phyloP scores from a whole-genome alignment of 2,329 filamentous ascomycete species.

The Alternaria metachromatica region DNA sequence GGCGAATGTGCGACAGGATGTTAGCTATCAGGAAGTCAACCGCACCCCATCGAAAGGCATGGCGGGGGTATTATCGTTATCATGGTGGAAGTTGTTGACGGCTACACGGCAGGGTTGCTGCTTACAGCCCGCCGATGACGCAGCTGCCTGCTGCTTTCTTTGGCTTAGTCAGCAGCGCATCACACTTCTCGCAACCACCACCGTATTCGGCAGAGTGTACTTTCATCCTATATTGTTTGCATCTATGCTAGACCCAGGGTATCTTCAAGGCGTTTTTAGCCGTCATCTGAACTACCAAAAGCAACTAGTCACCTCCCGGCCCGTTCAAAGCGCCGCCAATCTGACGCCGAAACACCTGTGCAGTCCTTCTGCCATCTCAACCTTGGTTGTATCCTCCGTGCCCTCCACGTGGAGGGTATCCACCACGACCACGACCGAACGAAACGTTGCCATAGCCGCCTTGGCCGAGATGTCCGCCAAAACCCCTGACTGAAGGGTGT shows the following conservation, averaged over 20 bases:
- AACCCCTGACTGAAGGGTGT: background rate
- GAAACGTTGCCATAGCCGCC: background rate
- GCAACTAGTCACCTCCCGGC: background rate
- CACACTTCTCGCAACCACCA: background rate
- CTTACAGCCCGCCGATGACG: constrained; percentile 9
- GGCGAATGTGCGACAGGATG: background rate
- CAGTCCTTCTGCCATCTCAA: background rate
- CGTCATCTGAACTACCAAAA: background rate
- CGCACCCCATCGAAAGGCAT: background rate
- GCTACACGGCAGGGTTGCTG: background rate
- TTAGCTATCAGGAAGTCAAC: background rate
- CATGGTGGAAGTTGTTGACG: constrained; percentile 8
- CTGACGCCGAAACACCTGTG: background rate
- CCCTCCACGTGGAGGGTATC: background rate
- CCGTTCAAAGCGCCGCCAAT: background rate
- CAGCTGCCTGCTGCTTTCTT: background rate
- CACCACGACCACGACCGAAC: background rate
- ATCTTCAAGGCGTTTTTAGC: background rate
- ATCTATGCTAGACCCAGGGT: background rate
- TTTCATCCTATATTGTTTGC: background rate
- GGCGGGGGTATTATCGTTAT: background rate
- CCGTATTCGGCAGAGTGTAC: background rate
- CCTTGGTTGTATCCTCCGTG: background rate
- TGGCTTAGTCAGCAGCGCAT: constrained; percentile 10
- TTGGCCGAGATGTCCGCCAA: background rate